These are phyloP conservation scores for Scheffersomyces segobiensis DNA, from an alignment of 1,139 yeast species.

Conservation along the genomic window DNA sequence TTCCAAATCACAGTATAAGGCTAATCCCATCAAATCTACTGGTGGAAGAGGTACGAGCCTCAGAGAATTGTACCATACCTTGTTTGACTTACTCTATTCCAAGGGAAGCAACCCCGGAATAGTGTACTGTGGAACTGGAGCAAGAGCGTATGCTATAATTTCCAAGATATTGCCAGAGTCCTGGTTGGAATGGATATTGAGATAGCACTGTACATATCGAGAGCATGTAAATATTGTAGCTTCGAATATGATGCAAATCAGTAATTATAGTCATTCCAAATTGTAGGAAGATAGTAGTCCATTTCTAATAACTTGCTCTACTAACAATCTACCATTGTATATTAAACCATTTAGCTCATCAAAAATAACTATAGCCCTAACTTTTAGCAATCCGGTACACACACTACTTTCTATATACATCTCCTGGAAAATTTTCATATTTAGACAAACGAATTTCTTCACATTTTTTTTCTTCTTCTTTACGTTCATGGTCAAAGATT, in stretches of 20 bases:
- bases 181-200: conserved; percentile 28
- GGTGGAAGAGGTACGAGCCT: conserved; percentile 41
- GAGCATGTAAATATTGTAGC: neutral
- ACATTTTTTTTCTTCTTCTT: conserved; percentile 18
- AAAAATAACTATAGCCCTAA: conserved; percentile 11
- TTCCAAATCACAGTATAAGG: conserved; percentile 31
- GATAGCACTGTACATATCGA: neutral
- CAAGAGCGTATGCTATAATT: conserved; percentile 43
- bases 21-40: conserved; percentile 36
- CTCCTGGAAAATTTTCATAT: conserved; percentile 9
- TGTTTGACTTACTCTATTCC: conserved; percentile 54
- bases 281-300: neutral
- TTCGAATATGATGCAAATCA: too few relatives aligned
- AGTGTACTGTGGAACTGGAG: conserved; percentile 53
- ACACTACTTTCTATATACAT: conserved; percentile 6
- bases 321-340: too few relatives aligned
- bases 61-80: conserved; percentile 50
- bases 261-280: neutral
- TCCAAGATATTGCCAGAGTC: conserved; percentile 35
- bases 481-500: conserved; percentile 71
- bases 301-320: neutral
- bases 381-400: neutral
- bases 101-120: conserved; percentile 27
- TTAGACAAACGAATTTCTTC: neutral
- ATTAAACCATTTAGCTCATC: neutral